phyloP scores from a whole-genome alignment of 441 rosid species.

The California macrophylla region DNA sequence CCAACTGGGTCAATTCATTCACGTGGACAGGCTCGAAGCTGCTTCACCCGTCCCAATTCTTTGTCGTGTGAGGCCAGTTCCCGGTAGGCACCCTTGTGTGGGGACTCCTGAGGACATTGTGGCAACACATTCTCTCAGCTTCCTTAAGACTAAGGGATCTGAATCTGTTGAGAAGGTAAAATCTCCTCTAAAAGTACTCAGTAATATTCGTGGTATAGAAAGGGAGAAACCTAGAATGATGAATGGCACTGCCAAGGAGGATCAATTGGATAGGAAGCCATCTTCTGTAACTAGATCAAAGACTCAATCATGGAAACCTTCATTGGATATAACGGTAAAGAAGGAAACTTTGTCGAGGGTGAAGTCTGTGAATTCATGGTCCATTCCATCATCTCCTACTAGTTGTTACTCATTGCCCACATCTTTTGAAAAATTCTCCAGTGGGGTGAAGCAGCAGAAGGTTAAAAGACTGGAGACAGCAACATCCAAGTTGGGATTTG shows the following conservation, averaged over 20 bases:
- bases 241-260: conserved; percentile 44
- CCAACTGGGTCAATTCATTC: conserved; percentile 92
- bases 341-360: conserved; percentile 44
- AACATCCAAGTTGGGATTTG: conserved; percentile 30
- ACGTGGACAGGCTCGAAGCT: conserved; percentile 79
- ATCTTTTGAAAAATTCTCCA: conserved; percentile 72
- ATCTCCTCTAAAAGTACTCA: conserved; percentile 22
- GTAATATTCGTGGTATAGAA: conserved; percentile 27
- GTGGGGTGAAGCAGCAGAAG: conserved; percentile 70
- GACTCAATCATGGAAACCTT: conserved; percentile 37
- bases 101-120: conserved; percentile 93
- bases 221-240: conserved; percentile 32
- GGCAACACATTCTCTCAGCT: conserved; percentile 65
- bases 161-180: conserved; percentile 47
- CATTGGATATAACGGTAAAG: conserved; percentile 43
- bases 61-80: conserved; percentile 80
- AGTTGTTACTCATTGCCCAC: conserved; percentile 82
- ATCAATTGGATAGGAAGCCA: conserved; percentile 30
- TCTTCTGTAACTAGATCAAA: conserved; percentile 44
- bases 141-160: conserved; percentile 39
- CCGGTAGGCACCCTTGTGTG: conserved; percentile 89
- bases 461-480: conserved; percentile 46
- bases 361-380: conserved; percentile 49
- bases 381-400: conserved; percentile 76
- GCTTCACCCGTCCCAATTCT: conserved; percentile 89